Conservation (phyloP, 2,329 filamentous ascomycete species). For the Nemania sp. region DNA sequence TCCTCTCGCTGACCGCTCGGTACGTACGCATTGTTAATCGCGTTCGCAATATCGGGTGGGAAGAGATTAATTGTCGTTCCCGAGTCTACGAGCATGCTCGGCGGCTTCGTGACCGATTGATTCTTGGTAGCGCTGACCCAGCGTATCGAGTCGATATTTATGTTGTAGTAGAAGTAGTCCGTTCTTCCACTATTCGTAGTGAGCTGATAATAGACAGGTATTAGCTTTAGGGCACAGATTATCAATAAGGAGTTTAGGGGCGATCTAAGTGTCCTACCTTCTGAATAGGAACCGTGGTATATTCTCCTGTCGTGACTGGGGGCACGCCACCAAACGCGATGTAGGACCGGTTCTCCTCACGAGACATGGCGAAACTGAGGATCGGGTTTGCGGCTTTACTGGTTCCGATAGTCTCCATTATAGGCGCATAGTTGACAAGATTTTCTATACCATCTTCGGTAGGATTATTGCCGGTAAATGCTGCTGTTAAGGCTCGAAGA, state of each 20-base stretch:
- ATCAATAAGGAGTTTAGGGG: background rate
- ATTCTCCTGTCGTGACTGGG: background rate
- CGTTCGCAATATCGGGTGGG: background rate
- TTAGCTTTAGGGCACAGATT: too few species aligned
- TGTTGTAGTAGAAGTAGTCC: conserved; percentile 6
- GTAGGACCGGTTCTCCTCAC: conserved; percentile 1
- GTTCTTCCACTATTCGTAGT: background rate
- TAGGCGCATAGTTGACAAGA: background rate
- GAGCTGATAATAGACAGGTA: too few species aligned
- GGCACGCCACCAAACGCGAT: conserved; percentile 1
- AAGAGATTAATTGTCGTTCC: background rate
- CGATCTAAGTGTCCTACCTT: background rate
- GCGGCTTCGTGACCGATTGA: conserved; percentile 3
- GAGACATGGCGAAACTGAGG: conserved; percentile 1
- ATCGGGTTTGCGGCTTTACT: background rate
- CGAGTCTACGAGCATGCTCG: conserved; percentile 50
- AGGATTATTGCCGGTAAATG: background rate
- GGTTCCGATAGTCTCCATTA: background rate
- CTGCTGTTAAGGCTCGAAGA: conserved; percentile 47
- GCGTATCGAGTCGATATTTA: background rate
- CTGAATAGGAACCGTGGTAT: background rate
- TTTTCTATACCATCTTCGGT: background rate
- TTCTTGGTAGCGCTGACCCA: background rate
- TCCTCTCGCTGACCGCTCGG: background rate
- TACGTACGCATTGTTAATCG: background rate